Evolutionary conservation across 768 basidiomycete species (phyloP).

Genomic region (Hygrophorus pudorinus): DNA sequence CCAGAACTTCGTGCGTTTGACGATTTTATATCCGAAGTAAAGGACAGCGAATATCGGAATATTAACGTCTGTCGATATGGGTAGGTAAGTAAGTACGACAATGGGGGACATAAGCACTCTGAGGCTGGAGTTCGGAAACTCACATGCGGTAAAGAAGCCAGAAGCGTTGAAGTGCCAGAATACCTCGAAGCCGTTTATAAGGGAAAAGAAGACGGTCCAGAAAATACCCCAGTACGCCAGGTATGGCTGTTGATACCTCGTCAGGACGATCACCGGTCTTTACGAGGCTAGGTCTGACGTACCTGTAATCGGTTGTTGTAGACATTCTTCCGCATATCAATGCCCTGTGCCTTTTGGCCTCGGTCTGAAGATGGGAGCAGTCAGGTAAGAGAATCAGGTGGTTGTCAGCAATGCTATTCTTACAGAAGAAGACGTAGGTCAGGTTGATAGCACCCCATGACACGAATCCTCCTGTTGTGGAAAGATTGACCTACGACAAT

Average conservation of each 20-base stretch:
- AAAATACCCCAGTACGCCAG: conserved; percentile 48
- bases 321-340: conserved; percentile 41
- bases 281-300: neutral
- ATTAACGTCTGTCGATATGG: conserved; percentile 27
- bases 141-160: conserved; percentile 35
- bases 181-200: conserved; percentile 28
- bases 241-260: conserved; percentile 26
- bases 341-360: conserved; percentile 44
- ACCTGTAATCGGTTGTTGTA: conserved; percentile 40
- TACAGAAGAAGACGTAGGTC: conserved; percentile 65
- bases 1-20: conserved; percentile 37
- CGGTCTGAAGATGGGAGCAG: conserved; percentile 24
- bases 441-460: conserved; percentile 60
- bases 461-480: conserved; percentile 59
- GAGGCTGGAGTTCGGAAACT: conserved; percentile 10
- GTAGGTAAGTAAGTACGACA: neutral
- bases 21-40: conserved; percentile 36
- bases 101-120: neutral
- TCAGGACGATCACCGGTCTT: neutral
- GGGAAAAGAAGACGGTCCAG: conserved; percentile 41
- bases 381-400: neutral
- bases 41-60: conserved; percentile 34
- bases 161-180: conserved; percentile 43
- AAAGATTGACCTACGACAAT: conserved; percentile 45
- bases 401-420: conserved; percentile 17